phyloP scores from a whole-genome alignment of 2,329 filamentous ascomycete genomes.

The Lasiodiplodia gonubiensis region DNA sequence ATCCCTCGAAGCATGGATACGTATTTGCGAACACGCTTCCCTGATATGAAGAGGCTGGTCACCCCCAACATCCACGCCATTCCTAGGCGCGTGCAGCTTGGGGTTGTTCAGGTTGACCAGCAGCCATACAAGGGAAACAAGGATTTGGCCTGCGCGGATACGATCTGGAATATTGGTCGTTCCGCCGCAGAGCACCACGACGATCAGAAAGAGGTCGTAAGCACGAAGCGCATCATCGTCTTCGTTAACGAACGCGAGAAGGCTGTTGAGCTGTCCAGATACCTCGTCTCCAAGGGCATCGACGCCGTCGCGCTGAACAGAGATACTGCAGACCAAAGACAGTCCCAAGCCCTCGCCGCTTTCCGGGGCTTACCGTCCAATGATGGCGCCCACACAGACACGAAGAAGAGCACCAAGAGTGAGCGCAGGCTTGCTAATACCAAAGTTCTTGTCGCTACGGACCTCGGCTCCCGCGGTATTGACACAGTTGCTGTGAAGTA shows the following conservation, averaged over 20 bases:
- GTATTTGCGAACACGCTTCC: constrained; percentile 81
- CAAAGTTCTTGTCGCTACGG: constrained; percentile 92
- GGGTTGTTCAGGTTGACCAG: constrained; percentile 87
- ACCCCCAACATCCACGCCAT: constrained; percentile 97
- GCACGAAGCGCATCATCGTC: constrained; percentile 84
- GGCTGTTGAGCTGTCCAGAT: constrained; percentile 79
- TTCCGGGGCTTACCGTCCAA: constrained; percentile 64
- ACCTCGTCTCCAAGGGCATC: constrained; percentile 82
- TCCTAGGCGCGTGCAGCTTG: constrained; percentile 89
- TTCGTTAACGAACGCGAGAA: constrained; percentile 97
- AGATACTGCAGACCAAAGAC: constrained; percentile 78
- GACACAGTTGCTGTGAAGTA: constrained; percentile 90
- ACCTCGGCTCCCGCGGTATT: constrained; percentile 89
- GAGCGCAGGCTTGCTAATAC: constrained; percentile 49
- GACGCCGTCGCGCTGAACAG: constrained; percentile 84
- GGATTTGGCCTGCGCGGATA: constrained; percentile 89
- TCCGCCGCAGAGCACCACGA: constrained; percentile 59
- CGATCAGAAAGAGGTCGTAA: constrained; percentile 55
- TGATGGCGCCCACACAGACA: constrained; percentile 18
- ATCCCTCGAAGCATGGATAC: constrained; percentile 89
- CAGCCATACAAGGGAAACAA: constrained; percentile 96
- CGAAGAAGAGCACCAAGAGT: constrained; percentile 12
- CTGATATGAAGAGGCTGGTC: constrained; percentile 81
- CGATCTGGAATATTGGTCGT: constrained; percentile 91
- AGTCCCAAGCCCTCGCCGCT: constrained; percentile 74